These are phyloP conservation scores for Apiospora hydei DNA, from an alignment of 2,329 filamentous ascomycete species.

Conservation along the genomic window DNA sequence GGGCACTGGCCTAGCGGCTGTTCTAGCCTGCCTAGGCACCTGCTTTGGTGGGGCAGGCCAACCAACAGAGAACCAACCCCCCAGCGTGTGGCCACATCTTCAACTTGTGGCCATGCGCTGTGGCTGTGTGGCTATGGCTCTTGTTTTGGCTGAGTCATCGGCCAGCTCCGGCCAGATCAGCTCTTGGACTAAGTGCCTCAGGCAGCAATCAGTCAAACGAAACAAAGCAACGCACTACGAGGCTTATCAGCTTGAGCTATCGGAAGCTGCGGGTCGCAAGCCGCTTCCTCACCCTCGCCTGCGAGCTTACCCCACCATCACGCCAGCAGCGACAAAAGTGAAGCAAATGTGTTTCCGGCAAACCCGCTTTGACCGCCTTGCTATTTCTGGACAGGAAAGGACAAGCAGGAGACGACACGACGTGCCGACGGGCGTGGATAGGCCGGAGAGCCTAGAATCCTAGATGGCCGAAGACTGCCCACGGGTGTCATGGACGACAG, in stretches of 20 bases:
- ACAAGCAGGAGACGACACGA: background rate
- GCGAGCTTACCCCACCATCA: conserved; percentile 1
- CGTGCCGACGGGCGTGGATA: conserved; percentile 14
- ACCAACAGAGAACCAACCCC: too few species aligned
- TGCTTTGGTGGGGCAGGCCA: background rate
- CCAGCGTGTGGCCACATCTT: background rate
- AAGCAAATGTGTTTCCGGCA: background rate
- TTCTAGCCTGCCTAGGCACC: conserved; percentile 5
- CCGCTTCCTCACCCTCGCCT: background rate
- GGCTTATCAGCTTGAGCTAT: conserved; percentile 9
- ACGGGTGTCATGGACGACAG: conserved; percentile 19
- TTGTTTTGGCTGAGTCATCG: background rate
- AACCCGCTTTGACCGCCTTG: conserved; percentile 10
- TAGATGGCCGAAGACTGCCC: conserved; percentile 11
- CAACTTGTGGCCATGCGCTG: background rate
- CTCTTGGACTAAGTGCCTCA: background rate
- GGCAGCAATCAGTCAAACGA: background rate
- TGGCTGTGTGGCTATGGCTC: background rate
- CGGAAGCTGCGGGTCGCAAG: background rate
- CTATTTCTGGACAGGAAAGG: background rate
- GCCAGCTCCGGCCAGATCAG: background rate
- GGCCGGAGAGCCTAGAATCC: background rate
- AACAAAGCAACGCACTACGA: background rate
- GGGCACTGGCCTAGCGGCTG: conserved; percentile 1
- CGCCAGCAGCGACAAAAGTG: conserved; percentile 5